Percentiles rank a stretch among this genome's conserved stretches.
phyloP scores from a whole-genome alignment of 257 asterid genomes.

The Mitragyna speciosa region DNA sequence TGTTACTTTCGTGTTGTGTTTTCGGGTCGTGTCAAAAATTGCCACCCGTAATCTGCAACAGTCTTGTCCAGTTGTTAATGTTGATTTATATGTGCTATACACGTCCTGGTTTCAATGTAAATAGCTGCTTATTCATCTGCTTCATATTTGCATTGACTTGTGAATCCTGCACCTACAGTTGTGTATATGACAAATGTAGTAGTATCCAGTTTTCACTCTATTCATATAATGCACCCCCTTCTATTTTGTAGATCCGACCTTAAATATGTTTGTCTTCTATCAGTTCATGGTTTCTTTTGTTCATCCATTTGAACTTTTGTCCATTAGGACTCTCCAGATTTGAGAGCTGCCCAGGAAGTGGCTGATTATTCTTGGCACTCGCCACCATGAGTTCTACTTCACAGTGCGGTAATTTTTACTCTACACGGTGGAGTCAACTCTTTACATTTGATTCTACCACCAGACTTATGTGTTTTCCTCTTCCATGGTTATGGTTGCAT shows the following conservation, averaged over 20 bases:
- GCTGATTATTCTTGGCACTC: slow-evolving; percentile 90
- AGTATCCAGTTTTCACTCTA: neutral
- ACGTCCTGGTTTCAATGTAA: neutral
- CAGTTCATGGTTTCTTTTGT: neutral
- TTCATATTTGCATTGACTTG: neutral
- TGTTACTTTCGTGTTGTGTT: too few species aligned
- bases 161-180: neutral
- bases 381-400: slow-evolving; percentile 94
- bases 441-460: slow-evolving; percentile 1
- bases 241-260: neutral
- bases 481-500: slow-evolving; percentile 31
- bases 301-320: slow-evolving; percentile 1
- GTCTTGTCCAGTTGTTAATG: neutral
- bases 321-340: slow-evolving; percentile 87
- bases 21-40: too few species aligned
- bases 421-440: neutral
- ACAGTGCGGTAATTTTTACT: slow-evolving; percentile 71
- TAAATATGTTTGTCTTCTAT: neutral
- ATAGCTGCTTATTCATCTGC: neutral
- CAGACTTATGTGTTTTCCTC: slow-evolving; percentile 13
- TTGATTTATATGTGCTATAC: neutral
- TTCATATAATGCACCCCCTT: neutral
- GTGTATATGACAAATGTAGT: neutral
- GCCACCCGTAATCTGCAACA: too few species aligned
- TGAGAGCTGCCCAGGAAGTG: slow-evolving; percentile 96